phyloP scores from a whole-genome alignment of 2,329 filamentous ascomycete species.

The Arthrocladium fulminans region DNA sequence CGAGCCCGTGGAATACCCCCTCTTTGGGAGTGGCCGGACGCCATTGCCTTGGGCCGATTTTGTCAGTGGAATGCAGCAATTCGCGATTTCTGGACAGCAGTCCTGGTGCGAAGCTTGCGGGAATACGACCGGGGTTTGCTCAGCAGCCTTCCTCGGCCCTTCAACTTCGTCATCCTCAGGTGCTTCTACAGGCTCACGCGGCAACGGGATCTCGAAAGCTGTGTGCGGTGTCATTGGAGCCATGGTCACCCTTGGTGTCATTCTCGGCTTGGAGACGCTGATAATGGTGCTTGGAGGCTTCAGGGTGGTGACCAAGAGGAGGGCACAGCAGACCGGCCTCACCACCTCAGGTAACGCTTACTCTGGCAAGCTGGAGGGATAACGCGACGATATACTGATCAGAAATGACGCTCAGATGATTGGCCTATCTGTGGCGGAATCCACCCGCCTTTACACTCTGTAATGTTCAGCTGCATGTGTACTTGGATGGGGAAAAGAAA shows the following conservation, averaged over 20 bases:
- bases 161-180: slow-evolving; percentile 23
- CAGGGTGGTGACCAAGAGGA: slow-evolving; percentile 50
- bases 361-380: no score
- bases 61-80: slow-evolving; percentile 50
- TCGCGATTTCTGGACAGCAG: slow-evolving; percentile 56
- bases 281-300: slow-evolving; percentile 49
- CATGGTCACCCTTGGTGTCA: slow-evolving; percentile 56
- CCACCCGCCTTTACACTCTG: no score
- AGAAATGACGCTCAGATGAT: no score
- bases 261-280: slow-evolving; percentile 48
- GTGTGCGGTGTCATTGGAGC: slow-evolving; percentile 76
- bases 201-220: slow-evolving; percentile 51
- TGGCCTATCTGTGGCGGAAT: no score
- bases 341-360: no score
- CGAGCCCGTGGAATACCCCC: slow-evolving; percentile 45
- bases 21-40: slow-evolving; percentile 49
- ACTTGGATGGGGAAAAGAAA: no score
- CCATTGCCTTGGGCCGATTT: slow-evolving; percentile 63
- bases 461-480: no score
- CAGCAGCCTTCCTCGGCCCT: slow-evolving; percentile 31
- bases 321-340: no score
- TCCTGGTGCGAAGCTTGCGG: slow-evolving; percentile 71
- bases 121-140: slow-evolving; percentile 60
- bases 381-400: no score
- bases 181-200: slow-evolving; percentile 21